These are phyloP conservation scores for Epichloe scottii DNA, from an alignment of 2,329 filamentous ascomycete genomes.

Conservation along the genomic window DNA sequence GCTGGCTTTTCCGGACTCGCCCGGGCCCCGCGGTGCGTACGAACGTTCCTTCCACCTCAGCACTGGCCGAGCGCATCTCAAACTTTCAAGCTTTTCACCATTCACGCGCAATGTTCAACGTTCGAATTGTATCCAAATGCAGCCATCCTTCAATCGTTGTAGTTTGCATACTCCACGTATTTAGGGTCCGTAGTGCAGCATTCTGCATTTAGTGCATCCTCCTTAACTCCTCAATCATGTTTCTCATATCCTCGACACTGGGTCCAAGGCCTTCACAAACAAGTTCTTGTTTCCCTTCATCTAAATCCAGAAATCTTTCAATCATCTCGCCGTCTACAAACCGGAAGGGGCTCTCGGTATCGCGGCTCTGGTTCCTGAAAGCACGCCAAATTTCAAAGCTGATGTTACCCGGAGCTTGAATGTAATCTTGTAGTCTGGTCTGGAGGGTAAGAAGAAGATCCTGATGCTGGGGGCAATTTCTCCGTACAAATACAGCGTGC, in stretches of 20 bases:
- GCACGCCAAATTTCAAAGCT: conserved; percentile 71
- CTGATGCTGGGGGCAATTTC: conserved; percentile 57
- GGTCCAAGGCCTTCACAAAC: conserved; percentile 44
- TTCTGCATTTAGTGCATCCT: conserved; percentile 37
- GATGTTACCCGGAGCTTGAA: conserved; percentile 60
- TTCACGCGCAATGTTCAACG: too few species aligned
- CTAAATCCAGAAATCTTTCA: conserved; percentile 67
- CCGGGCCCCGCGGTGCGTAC: conserved; percentile 10
- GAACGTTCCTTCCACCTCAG: too few species aligned
- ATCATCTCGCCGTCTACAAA: conserved; percentile 91
- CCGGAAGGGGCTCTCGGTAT: conserved; percentile 66
- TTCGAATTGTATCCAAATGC: background rate
- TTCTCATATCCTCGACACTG: conserved; percentile 50
- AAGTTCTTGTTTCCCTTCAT: conserved; percentile 41
- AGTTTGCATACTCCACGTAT: background rate
- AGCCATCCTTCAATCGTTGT: background rate
- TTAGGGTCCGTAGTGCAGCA: too few species aligned
- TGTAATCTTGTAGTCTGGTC: conserved; percentile 49
- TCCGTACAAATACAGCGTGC: conserved; percentile 81
- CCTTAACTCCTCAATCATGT: conserved; percentile 49
- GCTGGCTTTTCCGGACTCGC: conserved; percentile 14
- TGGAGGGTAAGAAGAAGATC: conserved; percentile 79
- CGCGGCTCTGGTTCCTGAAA: conserved; percentile 60
- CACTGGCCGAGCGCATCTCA: too few species aligned
- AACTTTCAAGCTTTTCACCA: too few species aligned